These are phyloP conservation scores for Phascolomyces articulosus DNA, from an alignment of 371 early-diverging fungal species.

Conservation along the genomic window DNA sequence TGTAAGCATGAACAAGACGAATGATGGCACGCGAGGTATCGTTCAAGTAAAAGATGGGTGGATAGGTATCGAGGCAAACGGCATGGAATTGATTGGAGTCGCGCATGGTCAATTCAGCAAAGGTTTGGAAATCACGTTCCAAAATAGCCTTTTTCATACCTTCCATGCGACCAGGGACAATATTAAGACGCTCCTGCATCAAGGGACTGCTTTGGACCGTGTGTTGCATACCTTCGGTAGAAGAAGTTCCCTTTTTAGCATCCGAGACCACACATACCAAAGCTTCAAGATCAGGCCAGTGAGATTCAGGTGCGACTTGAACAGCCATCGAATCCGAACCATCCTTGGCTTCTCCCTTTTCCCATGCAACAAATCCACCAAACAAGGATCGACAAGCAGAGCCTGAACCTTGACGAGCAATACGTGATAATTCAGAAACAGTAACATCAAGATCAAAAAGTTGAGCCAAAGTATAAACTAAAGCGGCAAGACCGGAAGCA, in stretches of 20 bases:
- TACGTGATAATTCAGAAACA: slow-evolving; percentile 79
- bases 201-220: slow-evolving; percentile 92
- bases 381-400: slow-evolving; percentile 97
- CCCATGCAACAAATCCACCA: slow-evolving; percentile 98
- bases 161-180: slow-evolving; percentile 90
- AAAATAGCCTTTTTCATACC: slow-evolving; percentile 86
- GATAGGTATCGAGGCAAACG: slow-evolving; percentile 92
- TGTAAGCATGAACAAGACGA: slow-evolving; percentile 84
- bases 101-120: slow-evolving; percentile 95
- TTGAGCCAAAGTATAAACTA: slow-evolving; percentile 85
- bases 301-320: slow-evolving; percentile 86
- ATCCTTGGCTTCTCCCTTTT: slow-evolving; percentile 78
- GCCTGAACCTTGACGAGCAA: slow-evolving; percentile 97
- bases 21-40: slow-evolving; percentile 93
- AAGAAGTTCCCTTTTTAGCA: slow-evolving; percentile 89
- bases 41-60: slow-evolving; percentile 94
- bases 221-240: slow-evolving; percentile 97
- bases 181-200: slow-evolving; percentile 80
- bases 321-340: slow-evolving; percentile 90
- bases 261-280: slow-evolving; percentile 93
- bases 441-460: slow-evolving; percentile 75
- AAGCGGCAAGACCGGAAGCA: slow-evolving; percentile 96
- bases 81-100: slow-evolving; percentile 99
- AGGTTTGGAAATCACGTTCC: slow-evolving; percentile 84
- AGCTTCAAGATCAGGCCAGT: slow-evolving; percentile 97